phyloP scores from a whole-genome alignment of 2,329 filamentous ascomycete species.

The Aspergillus sp. region DNA sequence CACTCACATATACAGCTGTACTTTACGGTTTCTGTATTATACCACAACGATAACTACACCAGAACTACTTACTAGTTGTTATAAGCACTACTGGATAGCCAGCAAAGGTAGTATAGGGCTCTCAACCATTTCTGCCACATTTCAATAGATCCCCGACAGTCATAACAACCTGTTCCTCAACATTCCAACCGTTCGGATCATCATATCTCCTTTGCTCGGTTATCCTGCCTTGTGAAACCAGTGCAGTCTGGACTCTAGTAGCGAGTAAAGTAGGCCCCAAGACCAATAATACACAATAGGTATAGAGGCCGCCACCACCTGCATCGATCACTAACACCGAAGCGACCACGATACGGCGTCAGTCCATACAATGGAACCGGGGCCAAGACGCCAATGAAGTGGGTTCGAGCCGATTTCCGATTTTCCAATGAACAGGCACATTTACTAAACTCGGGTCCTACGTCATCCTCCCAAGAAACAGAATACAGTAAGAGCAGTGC shows the following conservation, averaged over 20 bases:
- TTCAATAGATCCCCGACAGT: background rate
- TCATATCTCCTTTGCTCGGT: background rate
- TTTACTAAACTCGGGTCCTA: background rate
- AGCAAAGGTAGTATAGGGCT: background rate
- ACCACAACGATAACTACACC: background rate
- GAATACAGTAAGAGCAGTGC: no score
- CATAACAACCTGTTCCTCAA: background rate
- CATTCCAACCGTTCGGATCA: background rate
- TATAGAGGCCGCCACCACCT: background rate
- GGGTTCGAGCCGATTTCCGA: slow-evolving; percentile 5
- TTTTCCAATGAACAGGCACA: background rate
- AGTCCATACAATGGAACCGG: background rate
- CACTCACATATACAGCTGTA: background rate
- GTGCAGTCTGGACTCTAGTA: background rate
- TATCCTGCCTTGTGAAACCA: background rate
- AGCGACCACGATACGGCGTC: slow-evolving; percentile 1
- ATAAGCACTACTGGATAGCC: background rate
- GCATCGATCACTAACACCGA: background rate
- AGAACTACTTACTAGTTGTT: background rate
- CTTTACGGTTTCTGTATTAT: slow-evolving; percentile 7
- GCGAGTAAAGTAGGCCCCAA: no score
- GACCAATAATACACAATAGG: background rate
- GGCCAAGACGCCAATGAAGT: background rate
- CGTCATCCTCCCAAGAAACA: slow-evolving; percentile 2
- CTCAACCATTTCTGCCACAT: background rate